Evolutionary conservation across 2,329 filamentous ascomycete species (phyloP).

Genomic region (Aureobasidium uvarum): DNA sequence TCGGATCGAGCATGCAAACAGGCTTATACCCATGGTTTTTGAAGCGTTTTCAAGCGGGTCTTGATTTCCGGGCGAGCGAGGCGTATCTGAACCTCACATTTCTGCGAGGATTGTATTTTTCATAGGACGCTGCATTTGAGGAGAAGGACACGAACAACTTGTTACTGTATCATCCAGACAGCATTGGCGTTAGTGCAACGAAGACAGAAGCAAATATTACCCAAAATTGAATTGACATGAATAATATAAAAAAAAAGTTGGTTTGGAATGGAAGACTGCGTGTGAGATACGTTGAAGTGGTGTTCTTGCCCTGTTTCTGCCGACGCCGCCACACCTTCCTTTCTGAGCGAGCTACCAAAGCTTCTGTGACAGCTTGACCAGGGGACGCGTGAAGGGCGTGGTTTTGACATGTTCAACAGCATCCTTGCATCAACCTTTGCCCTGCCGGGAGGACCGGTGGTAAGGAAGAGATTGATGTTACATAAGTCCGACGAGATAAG

Average conservation of each 20-base stretch:
- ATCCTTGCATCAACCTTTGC: not conserved
- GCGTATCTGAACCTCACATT: slow-evolving; percentile 12
- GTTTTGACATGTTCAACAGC: not conserved
- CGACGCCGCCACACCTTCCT: slow-evolving; percentile 9
- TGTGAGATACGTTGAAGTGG: slow-evolving; percentile 11
- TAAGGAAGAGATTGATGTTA: not conserved
- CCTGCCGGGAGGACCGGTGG: not conserved
- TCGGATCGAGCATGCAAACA: not conserved
- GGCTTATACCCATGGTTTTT: slow-evolving; percentile 22
- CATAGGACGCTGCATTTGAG: slow-evolving; percentile 1
- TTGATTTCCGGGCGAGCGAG: slow-evolving; percentile 14
- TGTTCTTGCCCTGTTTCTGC: not conserved
- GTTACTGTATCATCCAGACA: not conserved
- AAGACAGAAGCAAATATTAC: not conserved
- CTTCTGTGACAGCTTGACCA: not conserved
- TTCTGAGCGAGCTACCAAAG: not conserved
- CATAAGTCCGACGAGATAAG: not conserved
- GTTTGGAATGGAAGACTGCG: not conserved
- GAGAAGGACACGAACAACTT: not conserved
- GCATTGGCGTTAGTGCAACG: not conserved
- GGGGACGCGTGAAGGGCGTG: slow-evolving; percentile 5
- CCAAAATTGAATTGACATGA: not conserved
- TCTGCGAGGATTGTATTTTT: not conserved
- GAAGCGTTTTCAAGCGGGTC: slow-evolving; percentile 22
- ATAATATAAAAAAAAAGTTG: not conserved